phyloP scores from a whole-genome alignment of 2,329 filamentous ascomycete genomes.

The Penicillium crustosum region DNA sequence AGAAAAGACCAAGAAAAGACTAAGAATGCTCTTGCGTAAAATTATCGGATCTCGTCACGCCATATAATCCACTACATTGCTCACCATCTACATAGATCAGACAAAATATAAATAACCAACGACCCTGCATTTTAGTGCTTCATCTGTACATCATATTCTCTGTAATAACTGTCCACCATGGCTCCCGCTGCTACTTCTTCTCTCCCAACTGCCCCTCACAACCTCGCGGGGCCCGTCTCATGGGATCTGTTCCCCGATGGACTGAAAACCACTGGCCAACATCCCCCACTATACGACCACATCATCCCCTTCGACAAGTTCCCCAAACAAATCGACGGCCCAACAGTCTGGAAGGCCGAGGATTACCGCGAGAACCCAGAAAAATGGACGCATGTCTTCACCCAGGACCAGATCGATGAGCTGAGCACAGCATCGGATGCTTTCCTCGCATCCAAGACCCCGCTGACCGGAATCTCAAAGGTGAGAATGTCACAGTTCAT shows the following conservation, averaged over 20 bases:
- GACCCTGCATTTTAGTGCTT: background rate
- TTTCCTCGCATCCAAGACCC: slow-evolving; percentile 65
- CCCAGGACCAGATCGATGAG: slow-evolving; percentile 64
- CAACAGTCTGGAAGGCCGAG: slow-evolving; percentile 69
- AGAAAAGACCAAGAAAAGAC: too few species aligned
- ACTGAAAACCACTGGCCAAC: slow-evolving; percentile 69
- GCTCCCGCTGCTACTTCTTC: slow-evolving; percentile 43
- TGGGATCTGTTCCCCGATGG: slow-evolving; percentile 62
- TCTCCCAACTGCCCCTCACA: slow-evolving; percentile 40
- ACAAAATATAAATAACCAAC: slow-evolving; percentile 17
- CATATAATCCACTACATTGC: slow-evolving; percentile 30
- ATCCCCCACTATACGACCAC: slow-evolving; percentile 64
- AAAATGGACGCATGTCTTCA: slow-evolving; percentile 72
- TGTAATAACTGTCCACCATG: slow-evolving; percentile 25
- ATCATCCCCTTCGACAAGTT: slow-evolving; percentile 69
- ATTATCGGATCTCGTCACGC: slow-evolving; percentile 25
- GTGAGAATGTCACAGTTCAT: slow-evolving; percentile 29
- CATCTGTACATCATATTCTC: background rate
- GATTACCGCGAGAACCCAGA: slow-evolving; percentile 64
- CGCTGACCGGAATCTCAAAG: slow-evolving; percentile 70
- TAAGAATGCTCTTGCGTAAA: background rate
- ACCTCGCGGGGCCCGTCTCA: slow-evolving; percentile 40
- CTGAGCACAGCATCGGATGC: slow-evolving; percentile 65
- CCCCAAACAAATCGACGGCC: slow-evolving; percentile 67
- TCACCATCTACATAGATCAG: slow-evolving; percentile 11